Base-by-base conservation (phyloP, 305 asterid species). In the Solanum aculeatissimum region DNA sequence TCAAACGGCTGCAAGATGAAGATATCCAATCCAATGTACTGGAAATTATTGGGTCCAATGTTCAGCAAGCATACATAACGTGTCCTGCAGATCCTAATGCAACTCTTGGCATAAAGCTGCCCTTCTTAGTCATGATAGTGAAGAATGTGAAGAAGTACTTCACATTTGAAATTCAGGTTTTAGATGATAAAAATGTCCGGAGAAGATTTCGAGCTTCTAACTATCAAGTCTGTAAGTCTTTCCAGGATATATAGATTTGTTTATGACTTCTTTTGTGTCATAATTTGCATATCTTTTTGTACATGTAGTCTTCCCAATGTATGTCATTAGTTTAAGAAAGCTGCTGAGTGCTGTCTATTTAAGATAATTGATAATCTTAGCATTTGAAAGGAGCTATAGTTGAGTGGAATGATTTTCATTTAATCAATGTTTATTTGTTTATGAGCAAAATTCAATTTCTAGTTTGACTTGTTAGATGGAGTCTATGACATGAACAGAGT, bases 71-170 rank as follows among this genome's bases (percentile, higher is more conserved):
- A 4, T 96, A 87, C 81, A 95, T 96, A 70, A 96, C 98, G 27
- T 95, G 99, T 81, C 99, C 98, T n/a, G 97, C 98, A 43, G 98
- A 96, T 87, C 98, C 98, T 69, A 85, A 93, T 80, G 98, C 99
- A 65, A 96, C 98, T 7, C 98, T 95, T 85, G 99, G 99, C 57
- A 96, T 96, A 92, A 95, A 96, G 95, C 94, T 96, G 60, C 95
- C 99, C 6, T 95, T 93, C 92, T 86, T 96, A 60, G 99, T 95
- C 87, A 88, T 95, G 95, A 94, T 96, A 88, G 96, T 92, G 86
- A 96, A 95, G 85, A 95, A 92, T 84, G 84, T 91, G 92, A 96
- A 90, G 93, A 96, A 93, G 95, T 96, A 90, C 95, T 96, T 94
- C 94, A 93, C 98, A 0, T 94, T 96, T 85, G 99, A 96, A 92